phyloP scores from a whole-genome alignment of 78 protist genomes.

The Dictyostelium intermedium region DNA sequence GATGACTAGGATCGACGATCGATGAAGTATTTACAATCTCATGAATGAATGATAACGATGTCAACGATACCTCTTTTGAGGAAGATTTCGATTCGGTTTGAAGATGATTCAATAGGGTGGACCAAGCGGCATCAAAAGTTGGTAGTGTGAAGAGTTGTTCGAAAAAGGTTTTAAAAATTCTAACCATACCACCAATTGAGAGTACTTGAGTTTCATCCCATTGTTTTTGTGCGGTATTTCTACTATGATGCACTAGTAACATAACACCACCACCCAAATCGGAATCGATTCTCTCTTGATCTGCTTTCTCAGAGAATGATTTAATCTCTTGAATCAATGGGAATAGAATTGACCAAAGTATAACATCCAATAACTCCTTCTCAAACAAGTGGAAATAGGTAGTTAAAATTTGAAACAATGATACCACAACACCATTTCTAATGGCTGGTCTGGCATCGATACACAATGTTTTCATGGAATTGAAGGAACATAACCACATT shows the following conservation, averaged over 20 bases:
- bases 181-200: slow-evolving; percentile 65
- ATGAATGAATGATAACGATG: slow-evolving; percentile 34
- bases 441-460: slow-evolving; percentile 56
- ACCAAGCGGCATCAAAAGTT: slow-evolving; percentile 49
- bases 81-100: slow-evolving; percentile 65
- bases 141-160: background rate
- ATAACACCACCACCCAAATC: slow-evolving; percentile 72
- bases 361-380: slow-evolving; percentile 47
- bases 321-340: slow-evolving; percentile 67
- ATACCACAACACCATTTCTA: slow-evolving; percentile 66
- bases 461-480: slow-evolving; percentile 41
- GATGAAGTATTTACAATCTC: slow-evolving; percentile 37
- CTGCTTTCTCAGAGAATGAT: slow-evolving; percentile 52
- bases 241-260: slow-evolving; percentile 64
- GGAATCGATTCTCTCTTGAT: slow-evolving; percentile 65
- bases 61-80: slow-evolving; percentile 64
- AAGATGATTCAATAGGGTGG: slow-evolving; percentile 15
- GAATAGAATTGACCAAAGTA: slow-evolving; percentile 53
- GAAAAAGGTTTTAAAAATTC: slow-evolving; percentile 49
- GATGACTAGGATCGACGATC: slow-evolving; percentile 23
- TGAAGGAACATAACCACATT: slow-evolving; percentile 69
- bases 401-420: slow-evolving; percentile 43
- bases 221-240: slow-evolving; percentile 80
- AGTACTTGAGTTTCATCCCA: slow-evolving; percentile 84
- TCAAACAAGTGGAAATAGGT: slow-evolving; percentile 52